Percentiles rank a stretch among this genome's conserved stretches.
phyloP scores from a whole-genome alignment of 2,329 filamentous ascomycete genomes.

The Fusarium subglutinans region DNA sequence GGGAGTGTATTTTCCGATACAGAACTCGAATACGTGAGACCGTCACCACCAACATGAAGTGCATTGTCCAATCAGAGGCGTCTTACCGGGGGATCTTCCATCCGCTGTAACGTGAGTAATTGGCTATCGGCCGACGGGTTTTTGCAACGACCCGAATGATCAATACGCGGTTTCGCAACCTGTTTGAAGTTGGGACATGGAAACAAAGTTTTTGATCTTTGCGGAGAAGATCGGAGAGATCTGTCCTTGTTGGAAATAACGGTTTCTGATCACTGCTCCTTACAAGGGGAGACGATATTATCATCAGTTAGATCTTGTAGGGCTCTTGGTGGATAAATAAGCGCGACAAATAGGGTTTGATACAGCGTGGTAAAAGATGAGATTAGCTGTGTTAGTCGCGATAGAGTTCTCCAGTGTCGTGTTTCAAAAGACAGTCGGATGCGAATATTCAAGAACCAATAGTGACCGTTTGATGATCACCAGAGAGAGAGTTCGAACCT shows the following conservation, averaged over 20 bases:
- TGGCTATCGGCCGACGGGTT: slow-evolving; percentile 26
- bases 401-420: not conserved
- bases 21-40: not conserved
- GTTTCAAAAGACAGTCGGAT: not conserved
- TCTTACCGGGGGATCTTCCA: slow-evolving; percentile 20
- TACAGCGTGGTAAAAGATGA: not conserved
- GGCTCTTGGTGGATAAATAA: not conserved
- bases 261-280: not conserved
- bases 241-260: not conserved
- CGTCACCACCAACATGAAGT: not conserved
- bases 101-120: slow-evolving; percentile 7
- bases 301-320: not conserved
- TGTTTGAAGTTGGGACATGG: not conserved
- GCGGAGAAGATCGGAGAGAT: slow-evolving; percentile 9
- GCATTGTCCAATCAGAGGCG: slow-evolving; percentile 1
- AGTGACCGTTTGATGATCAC: not conserved
- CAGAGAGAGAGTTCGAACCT: not conserved
- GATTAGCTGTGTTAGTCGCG: not conserved
- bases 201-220: slow-evolving; percentile 1
- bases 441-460: not conserved
- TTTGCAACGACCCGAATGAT: slow-evolving; percentile 10
- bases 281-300: not conserved
- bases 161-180: slow-evolving; percentile 26
- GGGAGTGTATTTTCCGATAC: not conserved
- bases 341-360: slow-evolving; percentile 1